Conservation (phyloP, 106 monocot genomes). For the Posidonia australis region DNA sequence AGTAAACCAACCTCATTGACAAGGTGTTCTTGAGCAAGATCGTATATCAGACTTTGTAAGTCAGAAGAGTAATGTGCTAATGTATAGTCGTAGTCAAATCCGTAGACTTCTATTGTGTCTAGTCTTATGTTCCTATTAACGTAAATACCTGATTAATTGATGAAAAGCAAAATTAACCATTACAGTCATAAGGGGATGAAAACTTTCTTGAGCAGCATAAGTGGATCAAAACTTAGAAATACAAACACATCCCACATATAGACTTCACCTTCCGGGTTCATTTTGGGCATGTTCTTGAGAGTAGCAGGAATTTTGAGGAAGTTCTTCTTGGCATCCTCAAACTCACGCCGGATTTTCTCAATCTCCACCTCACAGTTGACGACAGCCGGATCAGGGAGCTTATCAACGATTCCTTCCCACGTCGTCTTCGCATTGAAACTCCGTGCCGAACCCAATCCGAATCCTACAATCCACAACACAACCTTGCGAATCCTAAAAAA, state of each 20-base stretch:
- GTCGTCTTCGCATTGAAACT: neutral
- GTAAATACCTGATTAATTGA: slow-evolving; percentile 53
- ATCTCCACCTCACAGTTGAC: slow-evolving; percentile 19
- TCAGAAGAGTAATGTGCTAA: slow-evolving; percentile 80
- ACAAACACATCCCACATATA: too few relatives aligned
- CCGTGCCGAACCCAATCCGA: neutral
- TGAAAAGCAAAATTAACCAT: neutral
- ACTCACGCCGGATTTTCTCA: slow-evolving; percentile 42
- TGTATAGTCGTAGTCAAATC: slow-evolving; percentile 98
- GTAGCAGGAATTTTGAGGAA: slow-evolving; percentile 53
- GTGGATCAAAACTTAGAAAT: neutral
- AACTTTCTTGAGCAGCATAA: neutral
- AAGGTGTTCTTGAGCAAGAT: slow-evolving; percentile 75
- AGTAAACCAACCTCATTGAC: slow-evolving; percentile 58
- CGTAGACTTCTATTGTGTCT: slow-evolving; percentile 81
- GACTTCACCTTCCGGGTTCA: slow-evolving; percentile 97
- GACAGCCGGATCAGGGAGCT: neutral
- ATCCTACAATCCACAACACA: neutral
- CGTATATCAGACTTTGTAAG: slow-evolving; percentile 68
- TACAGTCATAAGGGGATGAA: neutral
- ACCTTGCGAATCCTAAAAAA: neutral
- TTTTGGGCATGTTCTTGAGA: slow-evolving; percentile 61
- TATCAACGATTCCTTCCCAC: neutral
- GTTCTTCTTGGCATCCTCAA: slow-evolving; percentile 63
- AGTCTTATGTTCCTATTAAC: slow-evolving; percentile 83